These are phyloP conservation scores for Dothideomycetidae sp. DNA, from an alignment of 2,329 filamentous ascomycete genomes.

Conservation along the genomic window DNA sequence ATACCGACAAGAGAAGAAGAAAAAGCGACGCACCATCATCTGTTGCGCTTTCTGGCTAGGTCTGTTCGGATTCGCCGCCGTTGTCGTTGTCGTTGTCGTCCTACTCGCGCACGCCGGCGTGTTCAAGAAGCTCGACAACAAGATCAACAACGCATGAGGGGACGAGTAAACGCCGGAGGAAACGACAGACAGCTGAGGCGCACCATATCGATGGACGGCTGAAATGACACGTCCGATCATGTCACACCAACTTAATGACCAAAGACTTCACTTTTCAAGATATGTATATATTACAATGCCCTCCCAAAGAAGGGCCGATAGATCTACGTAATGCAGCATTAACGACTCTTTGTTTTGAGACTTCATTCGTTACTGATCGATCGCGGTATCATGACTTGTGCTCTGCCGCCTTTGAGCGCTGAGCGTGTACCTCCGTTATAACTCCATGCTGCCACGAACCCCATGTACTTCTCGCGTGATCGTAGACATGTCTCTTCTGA, in stretches of 20 bases:
- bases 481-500: too few species aligned
- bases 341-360: too few species aligned
- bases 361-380: too few species aligned
- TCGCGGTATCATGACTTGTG: too few species aligned
- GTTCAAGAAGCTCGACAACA: constrained; percentile 11
- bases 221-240: neutral
- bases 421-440: too few species aligned
- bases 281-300: neutral
- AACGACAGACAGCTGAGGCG: neutral
- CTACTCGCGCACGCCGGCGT: constrained; percentile 25
- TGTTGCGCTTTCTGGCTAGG: constrained; percentile 35
- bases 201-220: constrained; percentile 1
- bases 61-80: constrained; percentile 32
- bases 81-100: constrained; percentile 32
- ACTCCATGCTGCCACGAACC: too few species aligned
- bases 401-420: too few species aligned
- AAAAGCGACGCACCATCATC: constrained; percentile 31
- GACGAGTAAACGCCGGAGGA: neutral
- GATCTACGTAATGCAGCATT: neutral
- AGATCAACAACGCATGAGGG: constrained; percentile 1
- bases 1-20: constrained; percentile 34
- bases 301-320: neutral
- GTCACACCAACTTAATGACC: neutral
- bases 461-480: too few species aligned
- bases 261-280: too few species aligned